These are phyloP conservation scores for Calocera viscosa DNA, from an alignment of 768 basidiomycete genomes.

Conservation along the genomic window DNA sequence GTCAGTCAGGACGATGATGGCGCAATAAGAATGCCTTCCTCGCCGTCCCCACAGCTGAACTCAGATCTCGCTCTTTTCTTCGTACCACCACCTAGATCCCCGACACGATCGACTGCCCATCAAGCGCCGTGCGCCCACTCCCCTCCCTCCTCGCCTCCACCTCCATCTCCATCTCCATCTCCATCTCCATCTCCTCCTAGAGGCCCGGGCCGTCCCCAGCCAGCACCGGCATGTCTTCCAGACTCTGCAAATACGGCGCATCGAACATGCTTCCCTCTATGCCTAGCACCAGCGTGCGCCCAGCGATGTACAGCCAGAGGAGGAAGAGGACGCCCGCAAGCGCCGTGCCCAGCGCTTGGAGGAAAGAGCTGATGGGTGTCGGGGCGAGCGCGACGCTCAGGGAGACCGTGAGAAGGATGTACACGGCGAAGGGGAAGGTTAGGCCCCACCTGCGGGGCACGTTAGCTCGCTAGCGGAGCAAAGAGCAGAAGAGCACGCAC, in stretches of 20 bases:
- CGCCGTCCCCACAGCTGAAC: too few species aligned
- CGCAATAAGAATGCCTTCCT: too few species aligned
- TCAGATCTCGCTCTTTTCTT: background rate
- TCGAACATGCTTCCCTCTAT: constrained; percentile 7
- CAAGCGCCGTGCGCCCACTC: background rate
- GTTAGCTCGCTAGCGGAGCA: too few species aligned
- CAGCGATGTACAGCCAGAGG: background rate
- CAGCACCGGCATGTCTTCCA: background rate
- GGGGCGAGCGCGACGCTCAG: background rate
- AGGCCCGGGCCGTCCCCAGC: background rate
- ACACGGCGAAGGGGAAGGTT: background rate
- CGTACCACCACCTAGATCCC: background rate
- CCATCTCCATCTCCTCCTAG: background rate
- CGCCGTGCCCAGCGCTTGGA: background rate
- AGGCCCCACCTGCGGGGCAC: background rate
- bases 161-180: background rate
- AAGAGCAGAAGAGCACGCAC: background rate
- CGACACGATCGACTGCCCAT: background rate
- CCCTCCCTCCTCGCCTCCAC: background rate
- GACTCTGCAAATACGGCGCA: background rate
- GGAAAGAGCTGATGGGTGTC: background rate
- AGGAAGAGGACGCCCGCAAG: background rate
- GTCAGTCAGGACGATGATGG: too few species aligned
- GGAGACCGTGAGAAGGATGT: background rate
- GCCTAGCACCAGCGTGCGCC: background rate